phyloP scores from a whole-genome alignment of 202 grass and related monocot species.

The Thinopyrum obtusiflorum region DNA sequence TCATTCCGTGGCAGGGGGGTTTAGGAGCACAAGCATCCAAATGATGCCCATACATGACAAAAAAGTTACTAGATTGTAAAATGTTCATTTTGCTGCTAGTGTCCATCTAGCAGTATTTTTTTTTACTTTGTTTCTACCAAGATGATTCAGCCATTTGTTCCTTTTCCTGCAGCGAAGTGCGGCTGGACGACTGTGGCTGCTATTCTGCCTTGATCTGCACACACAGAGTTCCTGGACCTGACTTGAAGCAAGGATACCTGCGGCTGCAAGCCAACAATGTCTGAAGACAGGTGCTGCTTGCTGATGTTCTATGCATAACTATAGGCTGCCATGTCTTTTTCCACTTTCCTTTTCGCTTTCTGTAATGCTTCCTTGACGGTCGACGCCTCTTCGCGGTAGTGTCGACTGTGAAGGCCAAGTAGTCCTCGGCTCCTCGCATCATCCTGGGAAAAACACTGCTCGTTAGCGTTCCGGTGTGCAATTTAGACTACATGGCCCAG shows the following conservation, averaged over 20 bases:
- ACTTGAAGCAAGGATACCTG: not conserved
- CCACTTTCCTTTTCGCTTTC: too few relatives aligned
- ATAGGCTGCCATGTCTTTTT: not conserved
- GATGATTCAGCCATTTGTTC: not conserved
- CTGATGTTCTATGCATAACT: not conserved
- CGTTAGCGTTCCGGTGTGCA: too few relatives aligned
- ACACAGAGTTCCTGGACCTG: too few relatives aligned
- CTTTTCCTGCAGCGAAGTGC: not conserved
- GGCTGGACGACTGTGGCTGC: not conserved
- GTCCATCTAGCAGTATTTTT: not conserved
- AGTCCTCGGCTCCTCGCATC: too few relatives aligned
- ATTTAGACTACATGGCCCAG: too few relatives aligned
- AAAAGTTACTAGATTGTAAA: not conserved
- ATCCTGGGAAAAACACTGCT: too few relatives aligned
- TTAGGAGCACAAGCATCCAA: not conserved
- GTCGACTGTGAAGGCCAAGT: too few relatives aligned
- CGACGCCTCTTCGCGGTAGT: too few relatives aligned
- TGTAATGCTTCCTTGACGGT: too few relatives aligned
- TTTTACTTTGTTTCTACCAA: not conserved
- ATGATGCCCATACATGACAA: not conserved
- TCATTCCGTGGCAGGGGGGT: too few relatives aligned
- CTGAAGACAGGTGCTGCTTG: not conserved
- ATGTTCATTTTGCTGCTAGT: not conserved
- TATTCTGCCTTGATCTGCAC: not conserved
- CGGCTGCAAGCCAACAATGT: not conserved